A percentile compares a stretch with the other conserved stretches of the same genome.
phyloP scores from a whole-genome alignment of 352 stramenopile species.

The Phytopythium boreale region DNA sequence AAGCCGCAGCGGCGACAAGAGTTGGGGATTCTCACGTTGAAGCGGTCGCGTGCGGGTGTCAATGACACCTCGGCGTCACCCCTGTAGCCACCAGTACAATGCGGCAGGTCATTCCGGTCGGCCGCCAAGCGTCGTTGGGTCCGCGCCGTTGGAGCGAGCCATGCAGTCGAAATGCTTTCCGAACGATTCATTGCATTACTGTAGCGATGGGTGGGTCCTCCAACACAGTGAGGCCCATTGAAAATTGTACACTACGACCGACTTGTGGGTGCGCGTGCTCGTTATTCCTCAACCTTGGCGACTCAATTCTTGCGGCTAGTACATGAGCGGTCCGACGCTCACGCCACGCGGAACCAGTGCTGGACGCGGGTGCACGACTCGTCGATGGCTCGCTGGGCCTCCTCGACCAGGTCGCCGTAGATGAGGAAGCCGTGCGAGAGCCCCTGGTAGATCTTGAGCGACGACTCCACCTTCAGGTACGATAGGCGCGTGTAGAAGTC shows the following conservation, averaged over 20 bases:
- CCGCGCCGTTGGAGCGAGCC: too few relatives aligned
- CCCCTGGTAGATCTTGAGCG: constrained; percentile 81
- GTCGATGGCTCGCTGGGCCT: constrained; percentile 77
- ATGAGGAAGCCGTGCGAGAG: constrained; percentile 88
- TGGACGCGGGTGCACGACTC: constrained; percentile 79
- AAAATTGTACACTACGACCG: too few relatives aligned
- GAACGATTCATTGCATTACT: too few relatives aligned
- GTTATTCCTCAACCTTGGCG: neutral
- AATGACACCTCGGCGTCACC: neutral
- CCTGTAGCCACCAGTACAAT: too few relatives aligned
- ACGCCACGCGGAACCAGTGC: constrained; percentile 44
- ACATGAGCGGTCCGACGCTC: neutral
- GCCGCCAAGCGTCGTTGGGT: too few relatives aligned
- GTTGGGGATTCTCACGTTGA: neutral
- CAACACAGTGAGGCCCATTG: too few relatives aligned
- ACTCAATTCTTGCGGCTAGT: too few relatives aligned
- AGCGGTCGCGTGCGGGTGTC: neutral
- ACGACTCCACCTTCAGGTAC: constrained; percentile 70
- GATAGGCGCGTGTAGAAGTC: constrained; percentile 88
- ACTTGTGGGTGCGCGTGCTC: too few relatives aligned
- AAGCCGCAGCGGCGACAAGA: neutral
- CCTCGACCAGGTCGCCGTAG: constrained; percentile 78
- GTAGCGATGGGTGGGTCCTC: too few relatives aligned
- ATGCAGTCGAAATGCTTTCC: too few relatives aligned
- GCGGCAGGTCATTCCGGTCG: too few relatives aligned